Evolutionary conservation across 2,329 filamentous ascomycete species (phyloP), one percentile per base, ranked within the genome.

Genomic region (Fusarium sp.): DNA sequence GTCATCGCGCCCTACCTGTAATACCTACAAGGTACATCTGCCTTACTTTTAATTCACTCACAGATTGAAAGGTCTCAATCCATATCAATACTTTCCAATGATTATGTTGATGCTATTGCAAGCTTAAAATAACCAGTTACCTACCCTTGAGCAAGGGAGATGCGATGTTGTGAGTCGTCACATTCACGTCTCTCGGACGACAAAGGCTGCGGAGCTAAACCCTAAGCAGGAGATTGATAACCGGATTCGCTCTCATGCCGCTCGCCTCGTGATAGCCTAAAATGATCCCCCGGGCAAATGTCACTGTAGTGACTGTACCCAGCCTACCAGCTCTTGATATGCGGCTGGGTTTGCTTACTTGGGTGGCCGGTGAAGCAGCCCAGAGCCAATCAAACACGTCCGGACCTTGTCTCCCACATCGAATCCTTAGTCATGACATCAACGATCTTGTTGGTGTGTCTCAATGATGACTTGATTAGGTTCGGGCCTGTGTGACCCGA

Each of bases 401-500:
- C 10, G 6, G 3, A 10, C 17, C 31, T 26, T 49, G 52, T 40
- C 36, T 42, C 14, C 40, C 34, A 31, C 11, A 28, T 22, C 13
- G 3, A 20, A 28, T 13, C 26, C 22, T 15, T 22, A 28, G 43
- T 31, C 50, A 67, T 67, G 63, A 67, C 64, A 67, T 67, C 64
- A 67, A 67, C 62, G 64, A 67, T 53, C 33, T 9, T 7, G 17
- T 20, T 40, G 33, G 18, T 17, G 4, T 3, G 20, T 34, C 15
- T 31, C 44, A 51, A 61, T 53, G 46, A 56, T 54, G 46, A 40
- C 48, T 50, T 38, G 51, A 44, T 39, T 15, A 20, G 22, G 31
- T 44, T 42, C 31, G 34, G 1, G 24, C 28, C 26, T 20, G 56
- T 33, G 42, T 42, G 51, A 42, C 57, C 26, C 3, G 10, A 49